phyloP scores from a whole-genome alignment of 129 eudicot genomes.

The Arctium minus region DNA sequence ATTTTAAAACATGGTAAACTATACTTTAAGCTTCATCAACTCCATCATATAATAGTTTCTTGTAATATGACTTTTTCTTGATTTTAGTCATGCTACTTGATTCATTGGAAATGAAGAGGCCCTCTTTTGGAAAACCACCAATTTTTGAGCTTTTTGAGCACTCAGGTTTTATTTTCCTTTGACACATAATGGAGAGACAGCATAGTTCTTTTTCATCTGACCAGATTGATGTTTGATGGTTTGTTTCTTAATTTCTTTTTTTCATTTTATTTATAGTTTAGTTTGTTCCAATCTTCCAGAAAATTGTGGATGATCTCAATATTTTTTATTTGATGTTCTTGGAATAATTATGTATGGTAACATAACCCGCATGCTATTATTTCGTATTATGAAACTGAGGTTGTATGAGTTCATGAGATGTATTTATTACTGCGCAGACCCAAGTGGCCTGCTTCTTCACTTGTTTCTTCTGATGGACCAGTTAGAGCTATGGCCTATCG shows the following conservation, averaged over 20 bases:
- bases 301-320: background rate
- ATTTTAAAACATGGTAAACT: no score
- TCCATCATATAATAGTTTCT: no score
- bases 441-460: slow-evolving; percentile 94
- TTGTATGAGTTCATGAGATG: background rate
- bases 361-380: background rate
- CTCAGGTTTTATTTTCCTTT: no score
- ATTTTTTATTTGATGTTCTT: background rate
- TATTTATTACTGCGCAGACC: slow-evolving; percentile 61
- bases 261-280: slow-evolving; percentile 9
- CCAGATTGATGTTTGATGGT: background rate
- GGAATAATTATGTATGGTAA: background rate
- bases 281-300: background rate
- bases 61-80: no score
- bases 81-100: no score
- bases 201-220: background rate
- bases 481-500: slow-evolving; percentile 98
- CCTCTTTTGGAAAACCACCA: no score
- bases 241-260: background rate
- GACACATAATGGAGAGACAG: background rate
- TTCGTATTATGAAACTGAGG: background rate
- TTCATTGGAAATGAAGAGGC: no score
- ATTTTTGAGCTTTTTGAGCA: no score
- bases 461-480: slow-evolving; percentile 79
- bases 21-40: no score